phyloP scores from a whole-genome alignment of 2,329 filamentous ascomycete species.

The Curvularia lunata region DNA sequence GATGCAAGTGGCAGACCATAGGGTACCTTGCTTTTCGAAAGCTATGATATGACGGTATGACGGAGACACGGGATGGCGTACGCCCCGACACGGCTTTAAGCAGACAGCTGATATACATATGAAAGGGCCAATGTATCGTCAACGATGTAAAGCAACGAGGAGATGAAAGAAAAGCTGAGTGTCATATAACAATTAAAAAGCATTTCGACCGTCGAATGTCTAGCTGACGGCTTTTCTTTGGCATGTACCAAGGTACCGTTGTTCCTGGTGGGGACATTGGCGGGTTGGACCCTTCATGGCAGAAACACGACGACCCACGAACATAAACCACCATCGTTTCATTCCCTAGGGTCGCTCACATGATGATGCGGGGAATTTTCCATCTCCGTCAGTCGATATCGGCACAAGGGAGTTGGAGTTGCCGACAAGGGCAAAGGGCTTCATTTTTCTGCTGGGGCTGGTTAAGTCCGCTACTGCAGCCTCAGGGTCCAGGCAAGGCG shows the following conservation, averaged over 20 bases:
- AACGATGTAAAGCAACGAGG: neutral
- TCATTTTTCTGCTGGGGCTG: neutral
- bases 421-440: conserved; percentile 12
- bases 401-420: conserved; percentile 19
- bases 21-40: neutral
- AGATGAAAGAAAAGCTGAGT: neutral
- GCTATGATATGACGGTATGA: neutral
- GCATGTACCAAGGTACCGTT: neutral
- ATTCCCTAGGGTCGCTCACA: neutral
- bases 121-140: neutral
- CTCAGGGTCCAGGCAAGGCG: conserved; percentile 10
- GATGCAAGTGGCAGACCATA: neutral
- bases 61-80: neutral
- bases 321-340: conserved; percentile 7
- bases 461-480: neutral
- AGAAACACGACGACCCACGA: conserved; percentile 2
- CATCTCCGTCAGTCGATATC: conserved; percentile 9
- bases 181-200: neutral
- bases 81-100: neutral
- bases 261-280: neutral
- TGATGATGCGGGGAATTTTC: neutral
- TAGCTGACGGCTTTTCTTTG: neutral
- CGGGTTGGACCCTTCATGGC: neutral
- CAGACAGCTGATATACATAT: neutral
- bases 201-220: neutral